phyloP scores from a whole-genome alignment of 2,329 filamentous ascomycete species.

The Cercospora brassicicola region DNA sequence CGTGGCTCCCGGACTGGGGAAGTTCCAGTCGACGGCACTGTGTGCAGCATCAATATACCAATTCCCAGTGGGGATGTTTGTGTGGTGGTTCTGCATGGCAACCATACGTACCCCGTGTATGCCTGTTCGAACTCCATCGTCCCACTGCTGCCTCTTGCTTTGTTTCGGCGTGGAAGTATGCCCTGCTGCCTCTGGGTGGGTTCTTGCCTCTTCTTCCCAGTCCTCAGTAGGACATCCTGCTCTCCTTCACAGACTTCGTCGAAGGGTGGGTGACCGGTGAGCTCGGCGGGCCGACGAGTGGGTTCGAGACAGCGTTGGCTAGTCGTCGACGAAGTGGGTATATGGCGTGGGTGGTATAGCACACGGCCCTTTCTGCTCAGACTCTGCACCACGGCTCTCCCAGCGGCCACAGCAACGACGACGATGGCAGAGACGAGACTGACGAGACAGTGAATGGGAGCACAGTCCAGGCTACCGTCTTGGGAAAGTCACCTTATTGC shows the following conservation, averaged over 20 bases:
- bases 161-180: conserved; percentile 18
- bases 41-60: conserved; percentile 5
- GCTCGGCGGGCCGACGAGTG: conserved; percentile 2
- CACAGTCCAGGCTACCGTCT: conserved; percentile 15
- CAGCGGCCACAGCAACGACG: background rate
- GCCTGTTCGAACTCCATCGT: conserved; percentile 30
- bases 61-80: background rate
- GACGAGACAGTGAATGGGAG: background rate
- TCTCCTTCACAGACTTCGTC: conserved; percentile 6
- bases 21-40: conserved; percentile 50
- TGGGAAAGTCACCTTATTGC: conserved; percentile 11
- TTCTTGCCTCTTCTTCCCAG: conserved; percentile 5
- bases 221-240: conserved; percentile 12
- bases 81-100: background rate
- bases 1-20: conserved; percentile 53
- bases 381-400: background rate
- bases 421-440: background rate
- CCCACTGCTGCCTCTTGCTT: background rate
- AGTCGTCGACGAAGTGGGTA: conserved; percentile 1
- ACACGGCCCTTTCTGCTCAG: background rate
- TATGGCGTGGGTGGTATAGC: background rate
- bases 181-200: conserved; percentile 16
- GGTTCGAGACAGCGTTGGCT: background rate
- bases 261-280: conserved; percentile 11
- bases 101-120: conserved; percentile 22